A percentile compares a stretch with the other conserved stretches of the same genome.
Evolutionary conservation across 441 rosid genomes (phyloP).

Genomic region (Gossypium schwendimanii): DNA sequence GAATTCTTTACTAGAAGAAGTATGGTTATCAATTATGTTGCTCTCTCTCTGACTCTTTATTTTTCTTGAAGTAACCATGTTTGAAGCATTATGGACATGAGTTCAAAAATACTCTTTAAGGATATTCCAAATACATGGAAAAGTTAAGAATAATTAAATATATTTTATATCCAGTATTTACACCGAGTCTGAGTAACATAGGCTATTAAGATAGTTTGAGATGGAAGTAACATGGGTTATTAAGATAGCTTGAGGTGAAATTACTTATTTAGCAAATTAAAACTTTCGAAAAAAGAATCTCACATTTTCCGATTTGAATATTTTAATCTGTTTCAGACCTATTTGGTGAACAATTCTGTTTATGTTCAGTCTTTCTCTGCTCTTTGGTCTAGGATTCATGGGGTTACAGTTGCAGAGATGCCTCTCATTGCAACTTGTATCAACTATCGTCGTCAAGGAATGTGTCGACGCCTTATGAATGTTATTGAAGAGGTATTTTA

Average conservation of each 20-base stretch:
- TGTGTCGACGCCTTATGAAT: constrained; percentile 77
- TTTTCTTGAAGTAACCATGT: neutral
- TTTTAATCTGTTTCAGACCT: neutral
- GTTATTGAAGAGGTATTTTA: constrained; percentile 71
- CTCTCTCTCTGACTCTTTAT: neutral
- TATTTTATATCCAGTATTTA: neutral
- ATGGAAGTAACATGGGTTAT: neutral
- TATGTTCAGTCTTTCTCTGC: neutral
- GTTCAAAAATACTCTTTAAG: neutral
- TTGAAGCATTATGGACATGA: neutral
- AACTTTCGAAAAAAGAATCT: neutral
- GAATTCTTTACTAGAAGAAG: neutral
- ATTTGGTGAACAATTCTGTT: neutral
- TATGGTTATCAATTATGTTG: neutral
- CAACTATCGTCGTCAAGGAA: constrained; percentile 81
- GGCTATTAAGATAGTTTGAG: neutral
- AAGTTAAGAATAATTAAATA: neutral
- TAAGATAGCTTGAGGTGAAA: constrained; percentile 1
- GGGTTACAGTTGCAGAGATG: constrained; percentile 83
- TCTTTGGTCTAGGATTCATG: constrained; percentile 60
- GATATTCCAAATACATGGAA: neutral
- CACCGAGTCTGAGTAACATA: neutral
- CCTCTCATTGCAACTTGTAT: constrained; percentile 95
- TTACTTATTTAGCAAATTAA: neutral
- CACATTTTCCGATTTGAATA: neutral